Evolutionary conservation across 2,329 filamentous ascomycete species (phyloP).

Genomic region (Hymenoscyphus occultus): DNA sequence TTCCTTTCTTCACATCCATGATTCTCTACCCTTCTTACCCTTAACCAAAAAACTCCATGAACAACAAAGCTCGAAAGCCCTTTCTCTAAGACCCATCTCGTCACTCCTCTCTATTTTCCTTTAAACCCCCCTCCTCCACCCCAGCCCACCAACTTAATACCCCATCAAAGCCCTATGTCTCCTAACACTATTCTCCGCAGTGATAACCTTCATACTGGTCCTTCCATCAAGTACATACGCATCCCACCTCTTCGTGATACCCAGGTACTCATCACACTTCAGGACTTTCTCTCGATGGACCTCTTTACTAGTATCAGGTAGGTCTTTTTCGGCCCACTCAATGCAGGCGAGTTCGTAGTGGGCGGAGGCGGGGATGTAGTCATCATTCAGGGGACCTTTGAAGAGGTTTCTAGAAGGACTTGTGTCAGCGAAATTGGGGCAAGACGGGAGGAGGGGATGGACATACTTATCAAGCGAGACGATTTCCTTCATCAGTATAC

Average conservation of each 20-base stretch:
- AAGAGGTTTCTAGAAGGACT: conserved; percentile 51
- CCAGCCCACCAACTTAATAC: not conserved
- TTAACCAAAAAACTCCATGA: too few relatives aligned
- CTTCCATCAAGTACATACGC: conserved; percentile 69
- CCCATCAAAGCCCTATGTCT: conserved; percentile 30
- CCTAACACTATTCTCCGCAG: conserved; percentile 28
- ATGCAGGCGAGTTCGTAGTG: conserved; percentile 85
- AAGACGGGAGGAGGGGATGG: too few relatives aligned
- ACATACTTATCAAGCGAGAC: conserved; percentile 61
- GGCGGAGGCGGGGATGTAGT: conserved; percentile 70
- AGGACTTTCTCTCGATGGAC: conserved; percentile 46
- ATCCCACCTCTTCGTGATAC: conserved; percentile 69
- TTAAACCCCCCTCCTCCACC: not conserved
- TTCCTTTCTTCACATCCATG: too few relatives aligned
- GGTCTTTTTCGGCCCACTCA: conserved; percentile 63
- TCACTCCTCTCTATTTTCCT: too few relatives aligned
- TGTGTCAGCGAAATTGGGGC: too few relatives aligned
- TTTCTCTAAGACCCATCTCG: too few relatives aligned
- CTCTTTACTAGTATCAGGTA: conserved; percentile 10
- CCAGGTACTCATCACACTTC: conserved; percentile 62
- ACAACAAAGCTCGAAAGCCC: too few relatives aligned
- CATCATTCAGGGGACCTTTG: conserved; percentile 61
- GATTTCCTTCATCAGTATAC: conserved; percentile 59
- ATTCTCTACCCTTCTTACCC: not conserved
- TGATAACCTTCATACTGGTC: conserved; percentile 60